These are phyloP conservation scores for Cercospora zeae-maydis DNA, from an alignment of 2,329 filamentous ascomycete genomes.

Conservation along the genomic window DNA sequence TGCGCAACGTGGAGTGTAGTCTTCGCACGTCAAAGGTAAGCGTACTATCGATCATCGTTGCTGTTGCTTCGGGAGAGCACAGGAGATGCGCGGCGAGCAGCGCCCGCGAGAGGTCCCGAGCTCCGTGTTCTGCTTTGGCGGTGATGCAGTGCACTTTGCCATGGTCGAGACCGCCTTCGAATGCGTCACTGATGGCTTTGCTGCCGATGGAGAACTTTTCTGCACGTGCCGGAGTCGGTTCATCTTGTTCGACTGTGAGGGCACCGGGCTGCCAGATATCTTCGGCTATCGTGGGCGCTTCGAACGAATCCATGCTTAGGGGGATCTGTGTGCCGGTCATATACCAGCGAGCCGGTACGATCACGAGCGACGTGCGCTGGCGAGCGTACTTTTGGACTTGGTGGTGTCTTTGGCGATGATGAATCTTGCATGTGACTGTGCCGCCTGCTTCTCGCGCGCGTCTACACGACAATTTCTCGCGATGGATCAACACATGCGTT, in stretches of 20 bases:
- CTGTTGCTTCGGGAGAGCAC: constrained; percentile 26
- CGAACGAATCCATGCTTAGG: background rate
- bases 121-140: constrained; percentile 30
- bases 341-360: background rate
- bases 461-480: background rate
- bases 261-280: background rate
- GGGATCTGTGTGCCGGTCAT: background rate
- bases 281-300: background rate
- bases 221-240: background rate
- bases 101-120: constrained; percentile 33
- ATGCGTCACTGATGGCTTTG: constrained; percentile 36
- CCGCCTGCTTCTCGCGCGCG: background rate
- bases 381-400: background rate
- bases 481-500: background rate
- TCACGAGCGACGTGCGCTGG: background rate
- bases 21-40: constrained; percentile 46
- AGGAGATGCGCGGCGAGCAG: constrained; percentile 42
- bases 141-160: constrained; percentile 39
- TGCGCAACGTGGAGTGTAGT: constrained; percentile 33
- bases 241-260: background rate
- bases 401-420: background rate
- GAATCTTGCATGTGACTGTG: background rate
- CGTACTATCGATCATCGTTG: constrained; percentile 47
- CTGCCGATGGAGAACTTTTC: constrained; percentile 3
- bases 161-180: constrained; percentile 40